Evolutionary conservation across 1,284 basidiomycete species (phyloP), one percentile per base, ranked within the genome.

Genomic region (Puccinia horiana): DNA sequence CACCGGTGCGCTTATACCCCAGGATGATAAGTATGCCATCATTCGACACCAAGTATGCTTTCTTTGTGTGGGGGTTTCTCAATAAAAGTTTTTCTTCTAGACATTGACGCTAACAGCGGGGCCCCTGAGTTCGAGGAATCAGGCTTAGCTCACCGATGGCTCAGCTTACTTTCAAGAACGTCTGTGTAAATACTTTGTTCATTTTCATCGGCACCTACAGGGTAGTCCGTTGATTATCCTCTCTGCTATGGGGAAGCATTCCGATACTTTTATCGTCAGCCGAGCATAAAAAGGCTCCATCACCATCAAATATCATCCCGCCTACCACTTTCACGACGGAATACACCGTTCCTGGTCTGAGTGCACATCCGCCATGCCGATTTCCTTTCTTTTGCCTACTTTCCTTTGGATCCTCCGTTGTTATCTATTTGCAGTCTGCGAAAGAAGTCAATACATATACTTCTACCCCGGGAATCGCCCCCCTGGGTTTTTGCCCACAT

Each of bases 241-340:
- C 16, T 37, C 61, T 35, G 29, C 32, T 2, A 32, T 63, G 37
- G 63, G 23, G 6, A 67, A 67, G 37, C 18, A n/a, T 67, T 35
- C 37, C 63, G 63, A 67, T 35, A 67, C 9, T 42, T 42, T 40
- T 2, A 42, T 67, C 6, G 63, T 67, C 63, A 42, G 63, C 63
- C 37, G 63, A 67, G 63, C 63, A 44, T 67, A 35, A 67, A 67
- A 67, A 67, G 63, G 4, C 63, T 67, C 63, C 63, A 67, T 42
- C 44, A 67, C 40, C 63, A 67, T 20, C 63, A 44, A 35, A n/a
- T 11, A 67, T 42, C 63, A 67, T 44, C 40, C 63, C 63, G 63
- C 18, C 6, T 6, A 67, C 63, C 20, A 67, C 37, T 67, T 67
- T 67, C 63, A 67, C 63, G 63, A 26, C 37, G 37, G n/a, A 65